These are phyloP conservation scores for Gautieria morchelliformis DNA, from an alignment of 768 basidiomycete genomes.

Conservation along the genomic window DNA sequence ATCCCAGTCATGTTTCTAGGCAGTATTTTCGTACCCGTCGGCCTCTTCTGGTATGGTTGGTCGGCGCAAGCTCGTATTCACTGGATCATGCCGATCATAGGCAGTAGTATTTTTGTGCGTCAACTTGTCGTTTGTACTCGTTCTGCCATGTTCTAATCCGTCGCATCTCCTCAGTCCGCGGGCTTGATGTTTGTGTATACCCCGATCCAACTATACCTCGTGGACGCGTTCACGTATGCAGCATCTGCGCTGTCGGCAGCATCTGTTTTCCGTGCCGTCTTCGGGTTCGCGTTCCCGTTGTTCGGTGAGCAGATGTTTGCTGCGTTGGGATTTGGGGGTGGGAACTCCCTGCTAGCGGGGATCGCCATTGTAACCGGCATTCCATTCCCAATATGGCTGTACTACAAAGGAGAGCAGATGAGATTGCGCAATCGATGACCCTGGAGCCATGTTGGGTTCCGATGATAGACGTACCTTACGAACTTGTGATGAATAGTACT, in stretches of 20 bases:
- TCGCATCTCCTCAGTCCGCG: neutral
- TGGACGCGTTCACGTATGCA: conserved; percentile 14
- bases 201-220: conserved; percentile 12
- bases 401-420: conserved; percentile 10
- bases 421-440: conserved; percentile 1
- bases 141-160: no score
- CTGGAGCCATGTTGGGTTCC: no score
- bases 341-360: conserved; percentile 14
- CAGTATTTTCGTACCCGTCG: conserved; percentile 22
- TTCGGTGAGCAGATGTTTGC: conserved; percentile 15
- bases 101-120: conserved; percentile 11
- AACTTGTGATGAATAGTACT: no score
- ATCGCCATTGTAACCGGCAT: conserved; percentile 13
- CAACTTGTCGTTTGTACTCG: neutral
- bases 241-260: conserved; percentile 12
- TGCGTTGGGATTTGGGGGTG: conserved; percentile 10
- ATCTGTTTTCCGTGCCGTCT: conserved; percentile 13
- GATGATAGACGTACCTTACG: no score
- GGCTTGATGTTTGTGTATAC: conserved; percentile 10
- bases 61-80: conserved; percentile 8
- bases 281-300: conserved; percentile 15
- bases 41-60: conserved; percentile 20
- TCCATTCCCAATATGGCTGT: conserved; percentile 14
- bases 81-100: conserved; percentile 14
- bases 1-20: conserved; percentile 26